Evolutionary conservation across 2,329 filamentous ascomycete genomes (phyloP), one percentile per base, ranked within the genome.

Genomic region (Sphaerulina vaccinii): DNA sequence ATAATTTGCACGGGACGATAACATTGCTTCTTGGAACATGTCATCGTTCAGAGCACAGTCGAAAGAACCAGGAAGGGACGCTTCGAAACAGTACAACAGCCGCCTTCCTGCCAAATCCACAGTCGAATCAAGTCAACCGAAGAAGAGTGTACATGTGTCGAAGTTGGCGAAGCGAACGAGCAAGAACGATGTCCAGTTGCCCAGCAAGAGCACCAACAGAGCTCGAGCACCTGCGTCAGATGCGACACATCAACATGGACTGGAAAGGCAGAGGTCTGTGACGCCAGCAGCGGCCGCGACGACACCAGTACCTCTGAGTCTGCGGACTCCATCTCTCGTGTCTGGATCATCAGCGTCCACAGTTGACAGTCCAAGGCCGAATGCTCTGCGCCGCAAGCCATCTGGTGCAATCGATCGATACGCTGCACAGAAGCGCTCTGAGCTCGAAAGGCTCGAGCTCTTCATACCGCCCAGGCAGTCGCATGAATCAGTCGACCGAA

Each of bases 261-360:
- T 47, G 48, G 41, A 42, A 23, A 47, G 46, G 24, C 52, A 36
- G 22, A 33, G 42, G 5, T 54, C 52, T 29, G 27, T 49, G 15
- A 49, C 51, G 23, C 54, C 57, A 9, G 41, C 41, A 13, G 41
- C 40, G 27, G 46, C 33, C 32, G 15, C 32, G 16, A 51, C 44
- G 16, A 35, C 38, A 23, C 37, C 56, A 36, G 54, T 57, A 18
- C 46, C 59, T 51, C 43, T 56, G 8, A 68, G 54, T 45, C 68
- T 69, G 47, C 67, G 68, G 39, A 76, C 75, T 13, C 75, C 75
- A 13, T 77, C 75, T n/a, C 68, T 76, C 16, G 70, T 73, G 27
- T 77, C 75, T 42, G 75, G 73, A 27, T 76, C 75, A 16, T 76
- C 75, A 24, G 68, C 68, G 32, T 77, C 74, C 19, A 74, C 72